Conservation (phyloP, 176 grass and related monocot species). For the Puccinellia tenuiflora region DNA sequence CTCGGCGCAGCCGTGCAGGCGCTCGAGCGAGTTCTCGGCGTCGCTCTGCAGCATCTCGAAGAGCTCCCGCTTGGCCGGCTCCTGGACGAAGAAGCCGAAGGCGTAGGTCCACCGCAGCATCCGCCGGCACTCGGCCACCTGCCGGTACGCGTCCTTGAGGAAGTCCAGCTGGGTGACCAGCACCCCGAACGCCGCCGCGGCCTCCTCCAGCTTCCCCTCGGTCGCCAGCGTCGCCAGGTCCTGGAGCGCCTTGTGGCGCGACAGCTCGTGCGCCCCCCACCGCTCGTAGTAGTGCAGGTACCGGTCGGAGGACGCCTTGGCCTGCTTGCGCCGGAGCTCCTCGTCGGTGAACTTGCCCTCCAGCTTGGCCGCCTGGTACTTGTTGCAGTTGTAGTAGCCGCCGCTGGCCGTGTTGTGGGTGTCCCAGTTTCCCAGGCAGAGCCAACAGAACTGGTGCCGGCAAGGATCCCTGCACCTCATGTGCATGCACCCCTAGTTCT, state of each 20-base stretch:
- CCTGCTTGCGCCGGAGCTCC: too few relatives aligned
- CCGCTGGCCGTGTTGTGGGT: not conserved
- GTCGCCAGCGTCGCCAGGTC: not conserved
- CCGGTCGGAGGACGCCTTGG: too few relatives aligned
- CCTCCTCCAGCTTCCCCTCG: not conserved
- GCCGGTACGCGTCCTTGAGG: not conserved
- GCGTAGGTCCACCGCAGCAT: constrained; percentile 17
- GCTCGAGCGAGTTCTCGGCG: constrained; percentile 14
- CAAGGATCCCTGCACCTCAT: constrained; percentile 37
- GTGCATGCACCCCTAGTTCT: constrained; percentile 57
- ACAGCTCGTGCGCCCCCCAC: constrained; percentile 19
- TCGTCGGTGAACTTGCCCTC: constrained; percentile 3
- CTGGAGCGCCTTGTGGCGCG: not conserved
- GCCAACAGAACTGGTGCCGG: constrained; percentile 52
- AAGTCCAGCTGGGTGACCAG: not conserved
- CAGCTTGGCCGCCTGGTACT: constrained; percentile 13
- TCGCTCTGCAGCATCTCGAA: not conserved
- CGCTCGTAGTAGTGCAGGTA: constrained; percentile 37
- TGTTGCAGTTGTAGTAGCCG: constrained; percentile 36
- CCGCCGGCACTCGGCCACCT: constrained; percentile 22
- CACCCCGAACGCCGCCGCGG: not conserved
- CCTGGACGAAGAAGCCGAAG: not conserved
- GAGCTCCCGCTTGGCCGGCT: not conserved
- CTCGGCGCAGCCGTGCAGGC: constrained; percentile 16
- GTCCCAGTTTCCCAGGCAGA: constrained; percentile 34